Base-by-base conservation (phyloP, 2,329 filamentous ascomycete genomes). In the Ophiocordyceps sinensis region DNA sequence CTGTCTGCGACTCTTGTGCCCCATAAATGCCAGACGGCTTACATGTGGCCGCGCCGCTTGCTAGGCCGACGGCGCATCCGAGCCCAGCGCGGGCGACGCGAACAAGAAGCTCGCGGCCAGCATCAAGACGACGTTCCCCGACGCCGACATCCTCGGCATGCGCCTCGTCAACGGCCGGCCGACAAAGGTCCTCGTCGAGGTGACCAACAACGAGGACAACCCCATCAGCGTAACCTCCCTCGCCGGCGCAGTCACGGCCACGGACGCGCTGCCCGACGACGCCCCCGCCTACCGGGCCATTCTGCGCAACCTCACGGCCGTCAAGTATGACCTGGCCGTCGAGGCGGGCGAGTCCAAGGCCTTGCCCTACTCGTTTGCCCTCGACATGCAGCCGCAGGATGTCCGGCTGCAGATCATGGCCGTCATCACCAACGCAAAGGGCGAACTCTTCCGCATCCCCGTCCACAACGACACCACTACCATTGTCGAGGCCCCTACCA, bases 111-210 rank as follows among this genome's bases (percentile, higher is more conserved):
- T 49, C 41, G 43, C 47, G 19, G 78, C 83, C 60, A 74, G 79
- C 41, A 64, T 81, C 52, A 71, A 72, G 49, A 73, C 80, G 44
- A 70, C 68, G 60, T 75, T 78, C 68, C 65, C 75, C 64, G 68
- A 81, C 57, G 60, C 79, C 67, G 85, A 93, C 68, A 80, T 94
- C 63, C 91, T 95, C 53, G 91, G 89, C 54, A 79, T 96, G 53
- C 94, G 94, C 75, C 79, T 96, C 51, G 76, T 96, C 70, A 98
- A 98, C 60, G 86, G 87, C 56, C 80, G 82, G 49, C 77, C 86
- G 35, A 94, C 87, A 48, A 78, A 84, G 61, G 82, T 87, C 30
- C 65, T 93, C 41, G 67, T 98, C 53, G 79, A 86, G 54, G 71
- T 98, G 59, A 75, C 71, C 60, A 98, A 98, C 70, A 71, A 85